Evolutionary conservation across 495 filamentous ascomycete genomes (phyloP), one percentile per base, ranked within the genome.

Genomic region (Oidiodendron maius): DNA sequence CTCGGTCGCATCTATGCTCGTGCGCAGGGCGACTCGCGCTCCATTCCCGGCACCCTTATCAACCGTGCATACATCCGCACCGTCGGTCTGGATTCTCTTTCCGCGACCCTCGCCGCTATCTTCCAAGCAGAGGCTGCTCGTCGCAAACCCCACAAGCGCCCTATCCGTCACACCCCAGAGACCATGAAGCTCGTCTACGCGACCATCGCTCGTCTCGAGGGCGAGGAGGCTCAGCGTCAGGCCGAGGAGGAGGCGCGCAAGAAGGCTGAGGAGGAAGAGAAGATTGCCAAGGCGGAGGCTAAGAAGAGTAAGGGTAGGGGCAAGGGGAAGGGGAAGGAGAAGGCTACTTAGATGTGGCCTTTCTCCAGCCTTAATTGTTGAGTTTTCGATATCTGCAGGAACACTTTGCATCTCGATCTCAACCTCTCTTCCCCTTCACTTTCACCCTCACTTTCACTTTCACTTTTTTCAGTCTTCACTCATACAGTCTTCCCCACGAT

Each of bases 261-360:
- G n/a, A n/a, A n/a, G 11, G 44, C 3, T 38, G 53, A 40, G 26
- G 55, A 48, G 51, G 13, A 15, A 16, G 38, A 8, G 15, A 9
- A 23, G 3, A 9, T 23, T 13, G 1, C 13, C 3, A 36, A 20
- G 5, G 5, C 40, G 11, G 21, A 34, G 24, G 12, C 13, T 24
- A 35, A 21, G 8, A 35, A 13, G 3, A 18, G 13, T 9, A 50
- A 50, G 16, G 38, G 47, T 17, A n/a, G n/a, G n/a, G n/a, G n/a
- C n/a, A 42, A 50, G 17, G 15, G 20, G 4, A 32, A 34, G n/a
- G 47, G 12, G 23, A 32, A 32, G 16, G 32, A 21, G 11, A 40
- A 46, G 21, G 20, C 12, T n/a, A 40, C 15, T 23, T 28, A 34
- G 8, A 51, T 41, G 32, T 32, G 23, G 11, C n/a, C n/a, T n/a